These are phyloP conservation scores for Candida endomychidarum DNA, from an alignment of 805 yeast species.

Conservation along the genomic window DNA sequence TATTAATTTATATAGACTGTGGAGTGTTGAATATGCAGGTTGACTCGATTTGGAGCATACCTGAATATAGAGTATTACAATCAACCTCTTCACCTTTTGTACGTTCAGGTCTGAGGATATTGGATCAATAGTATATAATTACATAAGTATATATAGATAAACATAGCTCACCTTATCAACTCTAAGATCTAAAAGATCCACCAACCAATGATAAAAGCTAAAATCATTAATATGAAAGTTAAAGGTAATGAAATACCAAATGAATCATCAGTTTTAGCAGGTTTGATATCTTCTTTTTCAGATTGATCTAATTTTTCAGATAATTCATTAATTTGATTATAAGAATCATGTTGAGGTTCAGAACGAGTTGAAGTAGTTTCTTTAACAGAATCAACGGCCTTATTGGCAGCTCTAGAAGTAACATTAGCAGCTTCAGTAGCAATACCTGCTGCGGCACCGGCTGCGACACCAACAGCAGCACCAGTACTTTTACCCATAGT, in stretches of 20 bases:
- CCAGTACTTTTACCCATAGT: slow-evolving; percentile 16
- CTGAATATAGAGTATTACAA: too few species aligned
- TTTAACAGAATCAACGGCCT: slow-evolving; percentile 9
- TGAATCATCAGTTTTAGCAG: slow-evolving; percentile 27
- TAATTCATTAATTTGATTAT: slow-evolving; percentile 42
- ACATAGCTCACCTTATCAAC: not conserved
- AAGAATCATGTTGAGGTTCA: too few species aligned
- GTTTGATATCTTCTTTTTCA: slow-evolving; percentile 19
- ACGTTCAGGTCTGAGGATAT: too few species aligned
- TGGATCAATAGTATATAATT: not conserved
- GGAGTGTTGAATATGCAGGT: too few species aligned
- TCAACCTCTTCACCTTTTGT: too few species aligned
- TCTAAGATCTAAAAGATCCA: slow-evolving; percentile 50
- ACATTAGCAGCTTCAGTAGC: slow-evolving; percentile 15
- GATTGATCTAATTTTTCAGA: slow-evolving; percentile 47
- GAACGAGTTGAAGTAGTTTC: slow-evolving; percentile 13
- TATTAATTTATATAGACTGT: too few species aligned
- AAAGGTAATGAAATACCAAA: slow-evolving; percentile 51
- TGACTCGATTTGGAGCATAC: not conserved
- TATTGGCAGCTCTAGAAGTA: not conserved
- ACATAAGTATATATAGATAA: slow-evolving; percentile 1
- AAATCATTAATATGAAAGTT: slow-evolving; percentile 46
- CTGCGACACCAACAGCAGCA: slow-evolving; percentile 18
- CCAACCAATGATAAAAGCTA: slow-evolving; percentile 70
- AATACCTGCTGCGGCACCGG: slow-evolving; percentile 11